phyloP scores from a whole-genome alignment of 345 rosid genomes.

The Murraya koenigii region DNA sequence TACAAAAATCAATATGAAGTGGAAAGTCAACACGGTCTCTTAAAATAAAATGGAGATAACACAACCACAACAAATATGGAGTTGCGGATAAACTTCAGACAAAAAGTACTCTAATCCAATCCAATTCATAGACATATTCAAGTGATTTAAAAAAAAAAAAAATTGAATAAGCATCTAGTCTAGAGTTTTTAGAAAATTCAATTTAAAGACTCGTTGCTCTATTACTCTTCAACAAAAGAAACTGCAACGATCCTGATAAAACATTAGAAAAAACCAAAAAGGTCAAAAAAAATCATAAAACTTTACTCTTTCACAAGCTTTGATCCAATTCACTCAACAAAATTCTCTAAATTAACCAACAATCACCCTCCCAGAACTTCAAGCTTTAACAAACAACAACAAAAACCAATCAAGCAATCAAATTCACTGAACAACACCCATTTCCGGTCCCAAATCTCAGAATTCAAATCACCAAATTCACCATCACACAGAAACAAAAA shows the following conservation, averaged over 20 bases:
- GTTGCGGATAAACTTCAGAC: too few relatives aligned
- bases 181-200: background rate
- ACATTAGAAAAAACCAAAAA: background rate
- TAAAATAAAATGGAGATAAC: background rate
- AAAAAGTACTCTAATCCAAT: background rate
- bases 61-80: too few relatives aligned
- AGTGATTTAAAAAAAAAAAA: too few relatives aligned
- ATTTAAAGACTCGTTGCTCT: background rate
- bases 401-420: background rate
- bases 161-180: too few relatives aligned
- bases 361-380: background rate
- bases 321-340: background rate
- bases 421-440: background rate
- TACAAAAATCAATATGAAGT: too few relatives aligned
- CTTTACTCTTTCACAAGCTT: background rate
- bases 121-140: background rate
- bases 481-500: slow-evolving; percentile 3
- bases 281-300: background rate
- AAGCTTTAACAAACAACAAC: background rate
- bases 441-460: background rate
- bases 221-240: background rate
- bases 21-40: too few relatives aligned
- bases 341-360: background rate
- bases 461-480: background rate
- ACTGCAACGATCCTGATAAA: background rate